Conservation (phyloP, 768 basidiomycete genomes). For the Hysterangium stoloniferum region DNA sequence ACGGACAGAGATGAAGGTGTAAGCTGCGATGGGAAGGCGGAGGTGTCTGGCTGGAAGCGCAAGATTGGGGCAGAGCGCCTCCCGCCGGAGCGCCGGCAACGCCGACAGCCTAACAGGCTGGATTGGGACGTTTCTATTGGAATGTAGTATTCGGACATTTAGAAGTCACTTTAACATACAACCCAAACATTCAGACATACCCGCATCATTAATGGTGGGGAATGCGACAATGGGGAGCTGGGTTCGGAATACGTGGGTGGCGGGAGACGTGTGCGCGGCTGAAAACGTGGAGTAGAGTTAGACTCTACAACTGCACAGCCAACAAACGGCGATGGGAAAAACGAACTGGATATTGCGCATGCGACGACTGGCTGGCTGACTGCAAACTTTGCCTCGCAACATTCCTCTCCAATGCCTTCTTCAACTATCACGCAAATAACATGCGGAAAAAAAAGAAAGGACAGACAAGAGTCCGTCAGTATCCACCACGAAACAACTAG, state of each 20-base stretch:
- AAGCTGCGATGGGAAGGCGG: too few relatives aligned
- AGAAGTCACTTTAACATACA: too few relatives aligned
- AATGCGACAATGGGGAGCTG: constrained; percentile 8
- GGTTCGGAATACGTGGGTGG: constrained; percentile 6
- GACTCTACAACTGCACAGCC: not conserved
- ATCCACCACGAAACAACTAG: not conserved
- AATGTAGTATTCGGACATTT: too few relatives aligned
- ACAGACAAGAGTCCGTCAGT: not conserved
- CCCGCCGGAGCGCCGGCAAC: too few relatives aligned
- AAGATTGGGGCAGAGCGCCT: too few relatives aligned
- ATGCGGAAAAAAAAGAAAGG: not conserved
- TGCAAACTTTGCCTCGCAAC: constrained; percentile 4
- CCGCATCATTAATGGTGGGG: constrained; percentile 9
- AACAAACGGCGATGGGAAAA: not conserved
- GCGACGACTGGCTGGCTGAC: not conserved
- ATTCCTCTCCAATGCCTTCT: constrained; percentile 9
- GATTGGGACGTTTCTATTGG: too few relatives aligned
- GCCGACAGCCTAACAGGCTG: too few relatives aligned
- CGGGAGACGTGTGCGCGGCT: constrained; percentile 3
- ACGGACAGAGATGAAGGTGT: too few relatives aligned
- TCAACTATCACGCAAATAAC: constrained; percentile 6
- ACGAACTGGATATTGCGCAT: constrained; percentile 3
- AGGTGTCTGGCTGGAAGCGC: too few relatives aligned
- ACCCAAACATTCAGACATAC: too few relatives aligned
- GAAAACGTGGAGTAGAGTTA: not conserved